Evolutionary conservation across 73 alveolate genomes (phyloP).

Genomic region (Stentor coeruleus): DNA sequence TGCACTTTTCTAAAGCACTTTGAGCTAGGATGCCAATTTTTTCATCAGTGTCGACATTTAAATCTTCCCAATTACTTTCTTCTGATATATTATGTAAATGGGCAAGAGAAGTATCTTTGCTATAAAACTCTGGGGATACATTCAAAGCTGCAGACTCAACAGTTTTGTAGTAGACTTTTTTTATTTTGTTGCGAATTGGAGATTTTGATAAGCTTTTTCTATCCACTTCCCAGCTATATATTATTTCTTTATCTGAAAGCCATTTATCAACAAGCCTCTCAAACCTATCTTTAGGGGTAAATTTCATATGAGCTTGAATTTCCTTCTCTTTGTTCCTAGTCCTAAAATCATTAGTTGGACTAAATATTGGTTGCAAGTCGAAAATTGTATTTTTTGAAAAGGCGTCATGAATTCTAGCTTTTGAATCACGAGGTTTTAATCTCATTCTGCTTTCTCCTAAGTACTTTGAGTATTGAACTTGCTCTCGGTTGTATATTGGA

Average conservation of each 20-base stretch:
- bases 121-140: neutral
- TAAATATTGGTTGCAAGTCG: neutral
- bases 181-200: neutral
- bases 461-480: neutral
- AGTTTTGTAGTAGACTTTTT: neutral
- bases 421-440: neutral
- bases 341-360: neutral
- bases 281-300: slow-evolving; percentile 28
- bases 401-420: slow-evolving; percentile 5
- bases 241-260: neutral
- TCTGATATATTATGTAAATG: neutral
- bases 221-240: slow-evolving; percentile 1
- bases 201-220: neutral
- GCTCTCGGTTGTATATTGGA: neutral
- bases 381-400: neutral
- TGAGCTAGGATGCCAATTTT: neutral
- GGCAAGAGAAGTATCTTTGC: neutral
- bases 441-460: neutral
- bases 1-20: neutral
- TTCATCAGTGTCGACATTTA: neutral
- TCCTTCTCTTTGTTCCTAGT: slow-evolving; percentile 29
- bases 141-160: neutral
- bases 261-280: slow-evolving; percentile 32
- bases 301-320: slow-evolving; percentile 38
- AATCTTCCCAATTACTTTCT: neutral